Base-by-base conservation (phyloP, 73 alveolate genomes). In the Urostyla sp. region DNA sequence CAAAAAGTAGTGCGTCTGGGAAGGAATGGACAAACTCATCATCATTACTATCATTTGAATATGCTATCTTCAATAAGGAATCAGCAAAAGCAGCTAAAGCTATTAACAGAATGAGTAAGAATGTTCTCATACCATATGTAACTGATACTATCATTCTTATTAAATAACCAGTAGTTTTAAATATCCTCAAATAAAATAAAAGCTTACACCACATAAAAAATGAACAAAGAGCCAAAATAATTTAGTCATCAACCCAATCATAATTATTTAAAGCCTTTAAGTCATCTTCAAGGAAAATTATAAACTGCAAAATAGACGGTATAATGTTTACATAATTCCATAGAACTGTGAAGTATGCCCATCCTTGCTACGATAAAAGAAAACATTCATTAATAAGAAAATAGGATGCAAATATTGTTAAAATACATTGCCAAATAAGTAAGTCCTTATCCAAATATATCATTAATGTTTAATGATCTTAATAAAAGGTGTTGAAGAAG, bases 271-370 rank as follows among this genome's bases (percentile, higher is more conserved):
- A n/a, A n/a, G n/a, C n/a, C n/a, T n/a, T n/a, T n/a, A n/a, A n/a
- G n/a, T 63, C 10, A 63, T 23, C 45, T 43, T 63, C 37, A 63
- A 40, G 24, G 57, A 11, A 3, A 63, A 57, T 31, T 4, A 61
- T 51, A 15, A 60, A 46, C 10, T 53, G 28, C 26, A 74, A 61
- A n/a, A 74, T 32, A 11, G 76, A 61, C 0, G 89, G 89, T 8
- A 77, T 44, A 15, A 60, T n/a, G 46, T 77, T 80, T 3, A 72
- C 15, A 31, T 60, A 77, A 52, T 77, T 77, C 89, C 89, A 77
- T 6, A 52, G 48, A 10, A 80, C 58, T 24, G 34, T 5, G 52
- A 77, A 34, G 55, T 77, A 77, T 10, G 43, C 89, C 11, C 37
- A 3, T 18, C 76, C 76, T 20, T 36, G 24, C 32, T 37, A 8